A percentile compares a stretch with the other conserved stretches of the same genome.
Conservation (phyloP, 306 rosid genomes). For the Hylodesmum podocarpum region DNA sequence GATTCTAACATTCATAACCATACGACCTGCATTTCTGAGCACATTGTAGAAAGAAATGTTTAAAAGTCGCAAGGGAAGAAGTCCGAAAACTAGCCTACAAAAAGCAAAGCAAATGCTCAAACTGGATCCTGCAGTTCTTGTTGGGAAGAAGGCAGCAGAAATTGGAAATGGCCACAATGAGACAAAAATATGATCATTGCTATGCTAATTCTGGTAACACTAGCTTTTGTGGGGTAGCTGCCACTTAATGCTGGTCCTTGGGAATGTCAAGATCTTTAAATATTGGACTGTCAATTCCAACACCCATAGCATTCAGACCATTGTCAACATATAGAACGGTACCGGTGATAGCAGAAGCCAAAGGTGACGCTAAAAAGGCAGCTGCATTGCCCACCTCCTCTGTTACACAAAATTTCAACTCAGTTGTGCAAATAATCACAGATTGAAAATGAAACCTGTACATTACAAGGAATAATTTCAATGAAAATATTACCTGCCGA, state of each 20-base stretch:
- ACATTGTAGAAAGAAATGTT: constrained; percentile 12
- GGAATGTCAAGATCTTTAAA: constrained; percentile 47
- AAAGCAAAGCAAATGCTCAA: constrained; percentile 29
- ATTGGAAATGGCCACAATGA: neutral
- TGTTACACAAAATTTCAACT: constrained; percentile 41
- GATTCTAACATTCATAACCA: constrained; percentile 12
- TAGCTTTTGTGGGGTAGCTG: neutral
- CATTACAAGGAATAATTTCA: neutral
- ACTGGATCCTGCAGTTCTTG: constrained; percentile 1
- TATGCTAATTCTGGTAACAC: constrained; percentile 15
- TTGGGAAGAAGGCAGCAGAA: neutral
- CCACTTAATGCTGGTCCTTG: constrained; percentile 42
- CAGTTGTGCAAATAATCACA: constrained; percentile 18
- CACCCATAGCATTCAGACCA: constrained; percentile 92
- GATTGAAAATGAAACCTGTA: neutral
- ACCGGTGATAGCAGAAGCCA: constrained; percentile 95
- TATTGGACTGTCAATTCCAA: constrained; percentile 73
- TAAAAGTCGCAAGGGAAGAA: neutral
- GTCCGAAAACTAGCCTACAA: constrained; percentile 30
- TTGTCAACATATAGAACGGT: constrained; percentile 85
- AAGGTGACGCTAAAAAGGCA: constrained; percentile 85
- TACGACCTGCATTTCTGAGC: neutral
- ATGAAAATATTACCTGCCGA: constrained; percentile 68
- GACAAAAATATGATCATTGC: neutral
- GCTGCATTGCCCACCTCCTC: constrained; percentile 91